These are phyloP conservation scores for Calamus simplicifolius DNA, from an alignment of 176 grass and related monocot species.

Conservation along the genomic window DNA sequence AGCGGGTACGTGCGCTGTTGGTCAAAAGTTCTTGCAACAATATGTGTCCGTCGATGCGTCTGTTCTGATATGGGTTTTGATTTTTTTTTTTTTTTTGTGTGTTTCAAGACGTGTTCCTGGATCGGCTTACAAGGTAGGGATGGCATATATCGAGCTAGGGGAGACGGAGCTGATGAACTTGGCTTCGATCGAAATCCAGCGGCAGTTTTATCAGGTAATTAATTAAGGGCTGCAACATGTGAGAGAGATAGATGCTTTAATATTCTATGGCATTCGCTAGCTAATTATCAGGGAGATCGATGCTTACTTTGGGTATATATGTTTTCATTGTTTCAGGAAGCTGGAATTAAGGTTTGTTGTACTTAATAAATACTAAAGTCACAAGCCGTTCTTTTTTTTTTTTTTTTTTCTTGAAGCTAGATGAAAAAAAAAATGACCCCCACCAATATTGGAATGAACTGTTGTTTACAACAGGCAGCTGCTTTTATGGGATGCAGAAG, in stretches of 20 bases:
- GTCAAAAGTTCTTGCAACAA: no score
- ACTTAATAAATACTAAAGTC: no score
- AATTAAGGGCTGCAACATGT: background rate
- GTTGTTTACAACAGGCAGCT: conserved; percentile 33
- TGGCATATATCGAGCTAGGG: conserved; percentile 41
- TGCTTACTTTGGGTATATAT: background rate
- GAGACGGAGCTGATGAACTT: conserved; percentile 34
- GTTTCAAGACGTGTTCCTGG: conserved; percentile 52
- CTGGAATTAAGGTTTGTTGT: conserved; percentile 72
- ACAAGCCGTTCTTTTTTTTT: no score
- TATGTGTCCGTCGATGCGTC: background rate
- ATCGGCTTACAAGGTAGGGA: conserved; percentile 50
- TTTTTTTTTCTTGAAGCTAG: no score
- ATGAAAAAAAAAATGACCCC: no score
- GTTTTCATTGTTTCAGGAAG: conserved; percentile 40
- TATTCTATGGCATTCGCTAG: background rate
- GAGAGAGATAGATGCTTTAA: conserved; percentile 2
- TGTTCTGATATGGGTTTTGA: no score
- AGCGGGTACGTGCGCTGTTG: conserved; percentile 28
- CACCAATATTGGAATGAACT: no score
- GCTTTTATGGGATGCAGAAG: conserved; percentile 64
- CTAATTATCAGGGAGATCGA: background rate
- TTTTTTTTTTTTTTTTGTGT: background rate
- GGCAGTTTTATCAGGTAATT: conserved; percentile 70
- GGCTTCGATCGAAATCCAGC: conserved; percentile 44